Evolutionary conservation across 805 yeast genomes (phyloP).

Genomic region (Kregervanrija delftensis): DNA sequence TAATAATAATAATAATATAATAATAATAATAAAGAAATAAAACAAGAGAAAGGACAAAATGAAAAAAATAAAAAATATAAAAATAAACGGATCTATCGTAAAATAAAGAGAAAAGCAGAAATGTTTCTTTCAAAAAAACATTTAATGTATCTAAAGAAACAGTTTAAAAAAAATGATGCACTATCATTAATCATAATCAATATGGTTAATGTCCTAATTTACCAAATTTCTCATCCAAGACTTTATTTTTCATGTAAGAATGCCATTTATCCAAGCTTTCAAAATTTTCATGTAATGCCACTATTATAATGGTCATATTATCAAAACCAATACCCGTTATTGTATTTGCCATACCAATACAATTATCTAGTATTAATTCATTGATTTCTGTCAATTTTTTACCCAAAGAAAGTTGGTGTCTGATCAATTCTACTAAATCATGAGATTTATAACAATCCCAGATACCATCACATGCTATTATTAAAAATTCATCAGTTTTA

Average conservation of each 20-base stretch:
- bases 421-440: slow-evolving; percentile 44
- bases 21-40: no score
- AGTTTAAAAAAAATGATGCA: no score
- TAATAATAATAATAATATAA: no score
- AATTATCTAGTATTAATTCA: slow-evolving; percentile 54
- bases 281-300: slow-evolving; percentile 46
- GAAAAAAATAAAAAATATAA: neutral
- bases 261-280: slow-evolving; percentile 50
- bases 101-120: no score
- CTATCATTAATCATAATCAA: neutral
- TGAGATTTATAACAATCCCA: slow-evolving; percentile 67
- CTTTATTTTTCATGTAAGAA: slow-evolving; percentile 37
- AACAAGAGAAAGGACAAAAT: no score
- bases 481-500: slow-evolving; percentile 54
- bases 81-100: neutral
- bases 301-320: slow-evolving; percentile 70
- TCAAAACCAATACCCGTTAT: slow-evolving; percentile 77
- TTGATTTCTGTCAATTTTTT: slow-evolving; percentile 52
- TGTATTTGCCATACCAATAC: slow-evolving; percentile 64
- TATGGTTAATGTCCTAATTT: slow-evolving; percentile 11
- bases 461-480: slow-evolving; percentile 77
- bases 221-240: slow-evolving; percentile 32
- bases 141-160: no score
- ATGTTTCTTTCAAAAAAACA: no score
- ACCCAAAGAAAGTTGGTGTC: slow-evolving; percentile 53